Percentiles rank a stretch among this genome's conserved stretches.
Evolutionary conservation across 176 grass and related monocot species (phyloP).

Genomic region (Rhynchospora tenuis): DNA sequence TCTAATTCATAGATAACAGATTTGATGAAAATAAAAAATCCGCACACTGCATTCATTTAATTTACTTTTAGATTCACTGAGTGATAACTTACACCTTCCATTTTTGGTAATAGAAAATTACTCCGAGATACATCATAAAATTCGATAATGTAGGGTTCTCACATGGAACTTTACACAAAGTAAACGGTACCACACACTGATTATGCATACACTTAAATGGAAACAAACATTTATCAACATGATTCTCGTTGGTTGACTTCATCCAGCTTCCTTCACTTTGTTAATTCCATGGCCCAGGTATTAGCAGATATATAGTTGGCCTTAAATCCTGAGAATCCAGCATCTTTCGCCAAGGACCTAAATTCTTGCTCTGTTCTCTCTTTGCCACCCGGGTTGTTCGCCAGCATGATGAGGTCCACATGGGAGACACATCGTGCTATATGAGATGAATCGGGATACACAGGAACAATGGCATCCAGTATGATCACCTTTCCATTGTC

Average conservation of each 20-base stretch:
- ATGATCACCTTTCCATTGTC: conserved; percentile 27
- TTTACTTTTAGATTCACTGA: too few species aligned
- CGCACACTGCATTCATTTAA: too few species aligned
- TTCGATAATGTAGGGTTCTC: not conserved
- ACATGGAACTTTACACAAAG: too few species aligned
- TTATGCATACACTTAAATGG: too few species aligned
- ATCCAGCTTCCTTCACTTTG: conserved; percentile 34
- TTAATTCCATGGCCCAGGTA: conserved; percentile 61
- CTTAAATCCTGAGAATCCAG: conserved; percentile 49
- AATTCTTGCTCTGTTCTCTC: conserved; percentile 81
- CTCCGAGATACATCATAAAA: not conserved
- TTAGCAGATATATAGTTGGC: conserved; percentile 51
- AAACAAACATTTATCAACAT: too few species aligned
- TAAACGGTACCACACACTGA: too few species aligned
- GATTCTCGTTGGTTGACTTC: not conserved
- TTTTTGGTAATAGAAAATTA: too few species aligned
- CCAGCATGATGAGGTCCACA: conserved; percentile 83
- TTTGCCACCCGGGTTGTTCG: conserved; percentile 79
- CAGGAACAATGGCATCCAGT: conserved; percentile 25
- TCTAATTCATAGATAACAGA: too few species aligned
- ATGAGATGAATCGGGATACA: conserved; percentile 32
- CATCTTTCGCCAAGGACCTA: conserved; percentile 36
- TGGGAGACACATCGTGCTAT: conserved; percentile 55
- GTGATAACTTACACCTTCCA: too few species aligned
- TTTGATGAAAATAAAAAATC: too few species aligned